These are phyloP conservation scores for Rhynchospora breviuscula DNA, from an alignment of 176 grass and related monocot genomes.

Conservation along the genomic window DNA sequence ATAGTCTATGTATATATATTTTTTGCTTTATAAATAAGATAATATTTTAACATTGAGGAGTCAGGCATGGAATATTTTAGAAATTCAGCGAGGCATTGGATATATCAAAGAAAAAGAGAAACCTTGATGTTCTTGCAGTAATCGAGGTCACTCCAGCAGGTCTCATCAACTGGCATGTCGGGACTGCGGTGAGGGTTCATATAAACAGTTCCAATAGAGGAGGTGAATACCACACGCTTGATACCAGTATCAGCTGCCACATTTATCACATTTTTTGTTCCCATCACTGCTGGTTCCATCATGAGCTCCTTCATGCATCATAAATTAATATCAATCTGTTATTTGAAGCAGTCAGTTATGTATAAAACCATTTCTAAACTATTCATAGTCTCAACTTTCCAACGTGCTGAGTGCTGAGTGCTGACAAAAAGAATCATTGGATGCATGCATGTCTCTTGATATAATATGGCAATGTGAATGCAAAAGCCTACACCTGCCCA, in stretches of 20 bases:
- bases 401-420: conserved; percentile 5
- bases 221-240: conserved; percentile 68
- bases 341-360: not conserved
- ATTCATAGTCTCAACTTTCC: not conserved
- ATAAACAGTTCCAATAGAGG: conserved; percentile 68
- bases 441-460: no score
- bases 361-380: not conserved
- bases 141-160: conserved; percentile 80
- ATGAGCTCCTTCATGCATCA: conserved; percentile 44
- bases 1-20: not conserved
- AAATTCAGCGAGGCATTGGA: not conserved
- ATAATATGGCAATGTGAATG: not conserved
- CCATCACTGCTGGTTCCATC: conserved; percentile 66
- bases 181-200: conserved; percentile 60
- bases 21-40: not conserved
- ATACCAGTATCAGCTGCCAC: conserved; percentile 43
- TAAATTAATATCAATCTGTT: no score
- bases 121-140: conserved; percentile 83
- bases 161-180: conserved; percentile 45
- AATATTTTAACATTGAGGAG: not conserved
- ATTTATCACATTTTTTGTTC: conserved; percentile 49
- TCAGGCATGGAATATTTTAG: not conserved
- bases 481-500: not conserved
- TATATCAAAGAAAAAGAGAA: not conserved
- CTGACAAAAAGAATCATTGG: not conserved